Evolutionary conservation across 208 protist species (phyloP).

Genomic region (Trypanosoma rangeli): DNA sequence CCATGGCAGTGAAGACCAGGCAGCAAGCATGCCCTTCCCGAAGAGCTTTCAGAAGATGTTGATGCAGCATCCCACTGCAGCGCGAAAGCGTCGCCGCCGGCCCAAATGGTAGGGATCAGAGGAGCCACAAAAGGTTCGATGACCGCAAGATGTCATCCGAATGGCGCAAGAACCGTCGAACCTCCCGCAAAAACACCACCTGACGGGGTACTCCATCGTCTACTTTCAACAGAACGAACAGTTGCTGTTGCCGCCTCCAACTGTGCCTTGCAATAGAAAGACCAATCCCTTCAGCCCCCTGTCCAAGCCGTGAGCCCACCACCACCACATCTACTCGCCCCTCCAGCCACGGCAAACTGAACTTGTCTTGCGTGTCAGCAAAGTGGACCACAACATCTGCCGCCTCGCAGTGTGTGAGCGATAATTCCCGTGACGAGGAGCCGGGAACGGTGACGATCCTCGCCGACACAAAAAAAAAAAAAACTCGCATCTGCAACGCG

Average conservation of each 20-base stretch:
- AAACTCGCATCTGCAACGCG: background rate
- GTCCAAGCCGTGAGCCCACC: background rate
- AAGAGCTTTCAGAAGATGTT: constrained; percentile 1
- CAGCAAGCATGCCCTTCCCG: constrained; percentile 9
- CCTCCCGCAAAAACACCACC: constrained; percentile 12
- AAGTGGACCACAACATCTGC: constrained; percentile 22
- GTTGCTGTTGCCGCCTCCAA: background rate
- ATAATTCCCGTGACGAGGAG: constrained; percentile 9
- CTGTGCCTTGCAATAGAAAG: background rate
- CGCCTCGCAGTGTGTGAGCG: constrained; percentile 16
- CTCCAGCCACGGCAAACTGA: constrained; percentile 22
- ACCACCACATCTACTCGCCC: constrained; percentile 10
- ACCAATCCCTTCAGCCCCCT: background rate
- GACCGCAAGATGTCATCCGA: background rate
- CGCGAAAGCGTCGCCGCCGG: background rate
- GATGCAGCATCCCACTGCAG: constrained; percentile 2
- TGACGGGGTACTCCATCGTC: constrained; percentile 17
- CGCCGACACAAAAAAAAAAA: background rate
- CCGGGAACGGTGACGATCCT: constrained; percentile 15
- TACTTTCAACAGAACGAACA: constrained; percentile 19
- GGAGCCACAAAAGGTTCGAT: background rate
- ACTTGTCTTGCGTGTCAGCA: constrained; percentile 13
- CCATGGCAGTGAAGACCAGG: constrained; percentile 1
- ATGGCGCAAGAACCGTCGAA: constrained; percentile 5
- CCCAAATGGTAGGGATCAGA: background rate